Evolutionary conservation across 1,139 yeast species (phyloP).

Genomic region (Yamadazyma atlantica): DNA sequence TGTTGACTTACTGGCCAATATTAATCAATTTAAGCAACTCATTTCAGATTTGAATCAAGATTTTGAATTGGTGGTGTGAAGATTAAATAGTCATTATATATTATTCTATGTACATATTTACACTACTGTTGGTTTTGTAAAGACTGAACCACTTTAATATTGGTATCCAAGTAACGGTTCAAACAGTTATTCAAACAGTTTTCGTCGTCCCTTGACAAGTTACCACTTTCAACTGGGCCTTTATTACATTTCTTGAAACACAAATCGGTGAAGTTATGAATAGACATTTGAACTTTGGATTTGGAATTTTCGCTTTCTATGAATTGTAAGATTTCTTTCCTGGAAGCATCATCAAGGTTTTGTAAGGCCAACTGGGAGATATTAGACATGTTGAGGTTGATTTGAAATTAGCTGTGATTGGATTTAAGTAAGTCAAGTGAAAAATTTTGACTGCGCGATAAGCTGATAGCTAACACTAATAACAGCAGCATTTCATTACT

Average conservation of each 20-base stretch:
- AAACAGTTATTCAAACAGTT: conserved; percentile 78
- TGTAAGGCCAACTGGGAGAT: conserved; percentile 61
- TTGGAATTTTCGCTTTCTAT: conserved; percentile 83
- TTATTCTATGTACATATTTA: conserved; percentile 3
- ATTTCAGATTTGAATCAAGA: background rate
- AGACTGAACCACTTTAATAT: conserved; percentile 74
- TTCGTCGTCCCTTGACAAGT: conserved; percentile 61
- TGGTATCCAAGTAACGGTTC: conserved; percentile 83
- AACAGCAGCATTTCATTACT: too few relatives aligned
- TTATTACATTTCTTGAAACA: conserved; percentile 87
- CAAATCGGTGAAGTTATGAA: conserved; percentile 83
- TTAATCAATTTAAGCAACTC: background rate
- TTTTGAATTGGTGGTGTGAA: background rate
- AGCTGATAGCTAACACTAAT: background rate
- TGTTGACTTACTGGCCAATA: background rate
- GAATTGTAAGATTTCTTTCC: conserved; percentile 73
- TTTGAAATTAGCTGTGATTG: background rate
- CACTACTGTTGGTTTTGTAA: conserved; percentile 32
- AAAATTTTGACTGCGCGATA: conserved; percentile 4
- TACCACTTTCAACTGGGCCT: conserved; percentile 47
- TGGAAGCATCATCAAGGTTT: conserved; percentile 66
- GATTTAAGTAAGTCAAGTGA: too few relatives aligned
- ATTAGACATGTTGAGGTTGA: conserved; percentile 45
- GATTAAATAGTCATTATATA: background rate
- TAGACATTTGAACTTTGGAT: conserved; percentile 83